Evolutionary conservation across 2,329 filamentous ascomycete genomes (phyloP).

Genomic region (Xylariales sp.): DNA sequence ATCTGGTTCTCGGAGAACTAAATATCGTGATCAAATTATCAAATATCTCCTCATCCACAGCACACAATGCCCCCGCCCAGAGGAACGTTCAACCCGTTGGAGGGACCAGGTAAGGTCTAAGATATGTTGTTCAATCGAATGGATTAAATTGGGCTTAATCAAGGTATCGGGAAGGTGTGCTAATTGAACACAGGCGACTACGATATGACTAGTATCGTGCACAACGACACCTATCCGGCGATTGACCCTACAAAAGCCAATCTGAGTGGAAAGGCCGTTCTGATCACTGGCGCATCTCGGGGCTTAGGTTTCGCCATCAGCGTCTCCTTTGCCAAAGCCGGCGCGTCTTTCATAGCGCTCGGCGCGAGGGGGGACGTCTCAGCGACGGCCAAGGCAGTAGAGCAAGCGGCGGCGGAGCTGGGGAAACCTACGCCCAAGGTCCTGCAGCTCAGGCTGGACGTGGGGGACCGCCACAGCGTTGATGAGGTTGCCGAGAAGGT

Average conservation of each 20-base stretch:
- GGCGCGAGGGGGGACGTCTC: constrained; percentile 20
- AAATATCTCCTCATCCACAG: background rate
- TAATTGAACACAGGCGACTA: constrained; percentile 5
- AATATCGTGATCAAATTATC: too few relatives aligned
- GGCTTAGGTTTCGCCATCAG: constrained; percentile 28
- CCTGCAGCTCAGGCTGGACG: constrained; percentile 27
- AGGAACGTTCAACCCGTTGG: constrained; percentile 5
- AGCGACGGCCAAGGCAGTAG: constrained; percentile 17
- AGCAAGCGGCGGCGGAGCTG: constrained; percentile 16
- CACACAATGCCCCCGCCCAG: constrained; percentile 4
- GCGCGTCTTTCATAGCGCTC: constrained; percentile 30
- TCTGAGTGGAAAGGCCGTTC: constrained; percentile 24
- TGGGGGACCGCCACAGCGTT: constrained; percentile 25
- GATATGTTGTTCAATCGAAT: background rate
- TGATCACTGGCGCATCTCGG: constrained; percentile 30
- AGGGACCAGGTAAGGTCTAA: constrained; percentile 5
- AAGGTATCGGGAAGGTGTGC: background rate
- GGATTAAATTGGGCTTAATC: background rate
- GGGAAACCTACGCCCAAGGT: constrained; percentile 23
- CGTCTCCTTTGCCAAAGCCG: constrained; percentile 27
- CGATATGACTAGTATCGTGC: constrained; percentile 21
- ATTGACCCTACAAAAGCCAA: constrained; percentile 23
- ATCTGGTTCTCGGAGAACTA: too few relatives aligned
- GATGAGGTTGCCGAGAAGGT: constrained; percentile 13
- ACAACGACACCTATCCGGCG: constrained; percentile 27